These are phyloP conservation scores for Citrullus mucosospermus DNA, from an alignment of 306 rosid species.

Conservation along the genomic window DNA sequence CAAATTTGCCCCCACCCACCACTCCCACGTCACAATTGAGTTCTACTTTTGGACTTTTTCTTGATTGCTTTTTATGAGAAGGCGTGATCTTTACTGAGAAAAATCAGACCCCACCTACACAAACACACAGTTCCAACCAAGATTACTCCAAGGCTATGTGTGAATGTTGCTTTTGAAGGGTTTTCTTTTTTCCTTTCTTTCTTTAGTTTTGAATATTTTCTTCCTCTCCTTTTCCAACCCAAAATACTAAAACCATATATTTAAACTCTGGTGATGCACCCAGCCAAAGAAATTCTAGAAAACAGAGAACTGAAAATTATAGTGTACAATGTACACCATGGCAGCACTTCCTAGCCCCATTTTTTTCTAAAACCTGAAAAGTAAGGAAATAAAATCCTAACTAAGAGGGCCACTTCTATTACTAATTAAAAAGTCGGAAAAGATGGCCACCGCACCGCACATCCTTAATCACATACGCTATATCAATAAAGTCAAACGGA, in stretches of 20 bases:
- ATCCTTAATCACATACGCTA: background rate
- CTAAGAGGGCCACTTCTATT: background rate
- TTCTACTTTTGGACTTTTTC: conserved; percentile 40
- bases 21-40: conserved; percentile 28
- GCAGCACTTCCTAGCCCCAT: background rate
- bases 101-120: conserved; percentile 27
- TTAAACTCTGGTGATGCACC: background rate
- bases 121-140: conserved; percentile 12
- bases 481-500: conserved; percentile 13
- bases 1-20: conserved; percentile 19
- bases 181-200: background rate
- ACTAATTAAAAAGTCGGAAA: background rate
- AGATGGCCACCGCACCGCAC: conserved; percentile 1
- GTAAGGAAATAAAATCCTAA: background rate
- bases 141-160: background rate
- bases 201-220: background rate
- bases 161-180: background rate
- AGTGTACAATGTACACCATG: background rate
- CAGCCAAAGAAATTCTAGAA: background rate
- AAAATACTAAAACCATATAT: background rate
- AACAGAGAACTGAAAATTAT: background rate
- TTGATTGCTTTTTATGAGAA: conserved; percentile 34
- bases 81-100: conserved; percentile 53
- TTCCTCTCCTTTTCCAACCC: background rate
- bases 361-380: background rate